These are phyloP conservation scores for Paecilomyces dactylethromorphus DNA, from an alignment of 2,329 filamentous ascomycete genomes.

Conservation along the genomic window DNA sequence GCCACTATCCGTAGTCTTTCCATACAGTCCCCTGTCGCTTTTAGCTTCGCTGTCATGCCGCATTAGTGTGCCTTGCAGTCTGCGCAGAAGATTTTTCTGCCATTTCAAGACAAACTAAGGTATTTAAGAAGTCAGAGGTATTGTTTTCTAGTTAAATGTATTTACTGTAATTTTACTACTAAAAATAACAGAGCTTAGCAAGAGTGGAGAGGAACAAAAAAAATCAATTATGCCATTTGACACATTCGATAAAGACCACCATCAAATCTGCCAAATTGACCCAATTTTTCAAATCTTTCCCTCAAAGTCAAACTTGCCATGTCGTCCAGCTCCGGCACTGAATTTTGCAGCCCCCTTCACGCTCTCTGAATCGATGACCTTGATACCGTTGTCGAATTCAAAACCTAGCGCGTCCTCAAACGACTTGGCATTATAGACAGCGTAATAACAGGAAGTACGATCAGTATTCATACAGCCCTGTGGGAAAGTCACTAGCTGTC, in stretches of 20 bases:
- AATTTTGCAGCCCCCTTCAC: slow-evolving; percentile 36
- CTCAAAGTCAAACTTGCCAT: slow-evolving; percentile 18
- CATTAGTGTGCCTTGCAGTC: too few relatives aligned
- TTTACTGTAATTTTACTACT: too few relatives aligned
- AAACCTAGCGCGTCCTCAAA: slow-evolving; percentile 46
- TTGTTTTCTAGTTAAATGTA: too few relatives aligned
- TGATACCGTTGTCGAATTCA: slow-evolving; percentile 42
- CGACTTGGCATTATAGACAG: slow-evolving; percentile 41
- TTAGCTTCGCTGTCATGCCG: too few relatives aligned
- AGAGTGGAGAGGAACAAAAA: not conserved
- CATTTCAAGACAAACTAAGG: too few relatives aligned
- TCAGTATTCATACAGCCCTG: slow-evolving; percentile 49
- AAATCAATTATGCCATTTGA: not conserved
- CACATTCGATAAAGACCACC: not conserved
- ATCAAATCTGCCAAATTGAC: not conserved
- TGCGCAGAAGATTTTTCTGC: too few relatives aligned
- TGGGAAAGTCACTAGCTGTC: slow-evolving; percentile 44
- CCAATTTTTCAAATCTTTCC: not conserved
- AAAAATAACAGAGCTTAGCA: too few relatives aligned
- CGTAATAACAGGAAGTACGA: slow-evolving; percentile 44
- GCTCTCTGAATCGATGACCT: slow-evolving; percentile 40
- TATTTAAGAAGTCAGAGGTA: too few relatives aligned
- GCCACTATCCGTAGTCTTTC: too few relatives aligned
- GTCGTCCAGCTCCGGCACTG: slow-evolving; percentile 32
- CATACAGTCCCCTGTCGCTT: too few relatives aligned